Conservation (phyloP, 768 basidiomycete species). For the Suillus ampliporus region DNA sequence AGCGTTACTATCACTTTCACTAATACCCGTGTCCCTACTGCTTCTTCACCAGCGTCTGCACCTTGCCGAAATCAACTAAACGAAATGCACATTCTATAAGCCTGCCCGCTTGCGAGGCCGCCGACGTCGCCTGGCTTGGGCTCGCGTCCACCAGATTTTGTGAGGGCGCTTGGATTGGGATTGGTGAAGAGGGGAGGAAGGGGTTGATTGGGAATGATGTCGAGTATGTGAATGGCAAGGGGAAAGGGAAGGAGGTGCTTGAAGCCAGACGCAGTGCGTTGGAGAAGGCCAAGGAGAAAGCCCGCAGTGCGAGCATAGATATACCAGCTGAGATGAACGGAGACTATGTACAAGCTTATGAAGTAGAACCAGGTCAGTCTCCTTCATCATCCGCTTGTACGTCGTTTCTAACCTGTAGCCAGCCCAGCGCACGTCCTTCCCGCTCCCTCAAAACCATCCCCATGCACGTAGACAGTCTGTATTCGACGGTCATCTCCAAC, state of each 20-base stretch:
- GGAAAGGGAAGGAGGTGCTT: constrained; percentile 51
- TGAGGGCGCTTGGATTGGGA: constrained; percentile 26
- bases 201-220: constrained; percentile 62
- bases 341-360: constrained; percentile 38
- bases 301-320: constrained; percentile 14
- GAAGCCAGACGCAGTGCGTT: constrained; percentile 60
- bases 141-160: constrained; percentile 32
- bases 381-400: neutral
- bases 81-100: constrained; percentile 83
- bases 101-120: constrained; percentile 76
- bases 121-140: constrained; percentile 81
- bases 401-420: constrained; percentile 24
- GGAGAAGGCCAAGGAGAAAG: constrained; percentile 54
- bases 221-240: constrained; percentile 30
- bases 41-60: constrained; percentile 37
- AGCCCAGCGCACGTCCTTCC: constrained; percentile 55
- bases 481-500: constrained; percentile 51
- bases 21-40: constrained; percentile 76
- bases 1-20: constrained; percentile 86
- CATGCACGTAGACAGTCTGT: constrained; percentile 83
- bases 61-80: constrained; percentile 51
- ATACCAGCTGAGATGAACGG: constrained; percentile 15
- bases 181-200: constrained; percentile 48
- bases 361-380: constrained; percentile 29
- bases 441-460: constrained; percentile 66